Conservation (phyloP, 768 basidiomycete species). For the Astraeus odoratus region DNA sequence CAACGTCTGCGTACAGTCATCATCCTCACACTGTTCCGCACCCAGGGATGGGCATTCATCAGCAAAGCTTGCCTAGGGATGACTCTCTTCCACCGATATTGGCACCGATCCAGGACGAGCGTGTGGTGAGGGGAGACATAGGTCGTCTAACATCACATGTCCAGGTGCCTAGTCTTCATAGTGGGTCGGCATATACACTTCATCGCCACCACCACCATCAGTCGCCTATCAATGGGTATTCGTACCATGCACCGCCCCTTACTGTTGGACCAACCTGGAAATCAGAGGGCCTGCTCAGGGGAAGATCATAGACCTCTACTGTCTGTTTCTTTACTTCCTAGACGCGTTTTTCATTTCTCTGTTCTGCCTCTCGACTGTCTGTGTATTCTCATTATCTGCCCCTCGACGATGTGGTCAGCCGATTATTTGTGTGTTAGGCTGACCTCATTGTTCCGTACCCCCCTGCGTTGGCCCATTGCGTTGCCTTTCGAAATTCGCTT, state of each 20-base stretch:
- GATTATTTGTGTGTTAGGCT: not conserved
- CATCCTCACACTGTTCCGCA: conserved; percentile 8
- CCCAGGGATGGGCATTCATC: conserved; percentile 11
- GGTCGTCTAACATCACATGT: conserved; percentile 26
- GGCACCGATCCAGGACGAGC: conserved; percentile 46
- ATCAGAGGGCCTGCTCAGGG: conserved; percentile 35
- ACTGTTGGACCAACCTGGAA: conserved; percentile 42
- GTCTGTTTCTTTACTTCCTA: not conserved
- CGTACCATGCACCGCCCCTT: conserved; percentile 32
- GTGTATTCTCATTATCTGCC: conserved; percentile 4
- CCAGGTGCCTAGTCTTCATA: conserved; percentile 25
- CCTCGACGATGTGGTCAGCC: not conserved
- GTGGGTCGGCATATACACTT: conserved; percentile 17
- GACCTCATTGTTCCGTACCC: too few species aligned
- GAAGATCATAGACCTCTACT: conserved; percentile 18
- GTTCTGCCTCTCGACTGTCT: conserved; percentile 5
- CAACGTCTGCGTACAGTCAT: conserved; percentile 8
- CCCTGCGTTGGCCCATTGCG: too few species aligned
- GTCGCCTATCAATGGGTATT: conserved; percentile 34
- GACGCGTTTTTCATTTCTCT: conserved; percentile 5
- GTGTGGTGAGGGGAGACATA: conserved; percentile 26
- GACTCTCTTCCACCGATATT: conserved; percentile 49
- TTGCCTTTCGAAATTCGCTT: too few species aligned
- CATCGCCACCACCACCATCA: conserved; percentile 29
- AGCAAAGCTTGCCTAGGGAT: conserved; percentile 29